Conservation (phyloP, 495 filamentous ascomycete species). For the Articulospora tetracladia region DNA sequence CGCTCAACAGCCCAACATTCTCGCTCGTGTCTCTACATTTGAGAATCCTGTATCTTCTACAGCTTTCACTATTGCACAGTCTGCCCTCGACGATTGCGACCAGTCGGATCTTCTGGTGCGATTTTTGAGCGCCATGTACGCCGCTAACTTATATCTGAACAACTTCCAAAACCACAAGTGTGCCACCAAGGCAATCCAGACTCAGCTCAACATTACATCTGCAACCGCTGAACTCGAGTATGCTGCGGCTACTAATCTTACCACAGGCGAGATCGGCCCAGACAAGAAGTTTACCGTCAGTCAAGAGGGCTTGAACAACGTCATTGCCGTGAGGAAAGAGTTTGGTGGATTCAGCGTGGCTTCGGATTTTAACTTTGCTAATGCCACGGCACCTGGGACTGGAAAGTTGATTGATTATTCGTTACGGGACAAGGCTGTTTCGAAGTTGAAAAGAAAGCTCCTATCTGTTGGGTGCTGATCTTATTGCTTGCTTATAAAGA, state of each 20-base stretch:
- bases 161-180: slow-evolving; percentile 19
- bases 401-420: slow-evolving; percentile 32
- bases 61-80: slow-evolving; percentile 24
- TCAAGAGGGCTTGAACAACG: slow-evolving; percentile 26
- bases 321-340: slow-evolving; percentile 25
- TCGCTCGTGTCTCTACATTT: slow-evolving; percentile 24
- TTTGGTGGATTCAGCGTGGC: slow-evolving; percentile 28
- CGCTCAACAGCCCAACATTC: slow-evolving; percentile 21
- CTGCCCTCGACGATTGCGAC: slow-evolving; percentile 9
- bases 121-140: slow-evolving; percentile 31
- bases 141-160: slow-evolving; percentile 23
- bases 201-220: slow-evolving; percentile 21
- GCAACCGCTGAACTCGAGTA: slow-evolving; percentile 21
- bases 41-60: slow-evolving; percentile 25
- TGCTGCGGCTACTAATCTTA: slow-evolving; percentile 14
- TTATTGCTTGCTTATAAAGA: neutral
- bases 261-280: slow-evolving; percentile 23
- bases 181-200: slow-evolving; percentile 19
- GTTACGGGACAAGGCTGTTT: slow-evolving; percentile 24
- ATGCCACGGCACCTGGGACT: slow-evolving; percentile 25
- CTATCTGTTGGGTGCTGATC: neutral
- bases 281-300: slow-evolving; percentile 24
- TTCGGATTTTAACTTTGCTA: slow-evolving; percentile 23
- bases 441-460: slow-evolving; percentile 2
- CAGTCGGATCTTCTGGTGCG: slow-evolving; percentile 12